Conservation (phyloP, 108 stramenopile genomes). For the Fragilaria crotonensis region DNA sequence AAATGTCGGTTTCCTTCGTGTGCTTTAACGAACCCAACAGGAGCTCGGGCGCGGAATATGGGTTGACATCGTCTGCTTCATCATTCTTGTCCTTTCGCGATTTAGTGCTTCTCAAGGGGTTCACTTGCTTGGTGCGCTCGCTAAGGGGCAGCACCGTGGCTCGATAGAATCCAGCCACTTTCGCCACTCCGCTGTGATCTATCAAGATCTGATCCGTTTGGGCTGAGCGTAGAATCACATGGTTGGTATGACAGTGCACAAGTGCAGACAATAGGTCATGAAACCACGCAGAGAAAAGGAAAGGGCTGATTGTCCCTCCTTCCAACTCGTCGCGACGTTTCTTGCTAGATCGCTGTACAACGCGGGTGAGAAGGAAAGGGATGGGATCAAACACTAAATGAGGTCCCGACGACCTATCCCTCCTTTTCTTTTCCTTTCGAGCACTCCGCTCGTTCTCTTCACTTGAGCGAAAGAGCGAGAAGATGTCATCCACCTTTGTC, state of each 20-base stretch:
- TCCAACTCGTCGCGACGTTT: constrained; percentile 21
- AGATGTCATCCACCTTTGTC: constrained; percentile 54
- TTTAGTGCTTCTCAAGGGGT: constrained; percentile 27
- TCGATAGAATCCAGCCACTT: constrained; percentile 63
- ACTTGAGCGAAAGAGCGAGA: constrained; percentile 54
- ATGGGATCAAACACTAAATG: constrained; percentile 73
- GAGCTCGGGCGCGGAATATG: constrained; percentile 70
- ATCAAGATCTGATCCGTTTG: constrained; percentile 70
- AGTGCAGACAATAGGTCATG: constrained; percentile 74
- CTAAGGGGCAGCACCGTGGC: constrained; percentile 44
- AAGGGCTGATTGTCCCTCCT: constrained; percentile 32
- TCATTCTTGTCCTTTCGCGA: constrained; percentile 28
- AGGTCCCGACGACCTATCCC: constrained; percentile 45
- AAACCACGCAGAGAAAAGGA: constrained; percentile 61
- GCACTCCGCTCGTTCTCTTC: constrained; percentile 54
- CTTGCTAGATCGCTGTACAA: constrained; percentile 37
- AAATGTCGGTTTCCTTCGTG: constrained; percentile 76
- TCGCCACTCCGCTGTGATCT: constrained; percentile 71
- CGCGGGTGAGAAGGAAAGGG: constrained; percentile 67
- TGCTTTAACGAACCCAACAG: constrained; percentile 64
- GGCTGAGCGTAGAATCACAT: constrained; percentile 62
- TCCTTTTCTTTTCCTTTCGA: constrained; percentile 39
- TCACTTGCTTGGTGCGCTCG: constrained; percentile 31
- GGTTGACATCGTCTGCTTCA: constrained; percentile 51
- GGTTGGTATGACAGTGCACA: constrained; percentile 71